phyloP scores from a whole-genome alignment of 139 green algal species.

The Axilococcus clingmanii region DNA sequence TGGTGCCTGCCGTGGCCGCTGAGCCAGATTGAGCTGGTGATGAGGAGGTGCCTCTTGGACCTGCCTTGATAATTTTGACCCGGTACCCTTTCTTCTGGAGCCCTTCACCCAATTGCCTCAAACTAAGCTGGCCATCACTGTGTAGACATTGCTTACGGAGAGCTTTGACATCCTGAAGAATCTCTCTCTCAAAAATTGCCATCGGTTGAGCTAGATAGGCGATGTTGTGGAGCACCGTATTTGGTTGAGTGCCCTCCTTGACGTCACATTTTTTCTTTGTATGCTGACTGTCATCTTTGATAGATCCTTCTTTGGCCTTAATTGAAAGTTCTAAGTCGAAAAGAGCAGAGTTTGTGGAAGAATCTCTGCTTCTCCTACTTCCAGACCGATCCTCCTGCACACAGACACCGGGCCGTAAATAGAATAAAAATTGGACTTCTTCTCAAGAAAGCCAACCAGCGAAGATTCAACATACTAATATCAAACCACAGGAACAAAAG shows the following conservation, averaged over 20 bases:
- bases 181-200: slow-evolving; percentile 24
- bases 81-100: slow-evolving; percentile 16
- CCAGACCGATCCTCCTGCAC: no score
- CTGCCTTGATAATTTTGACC: background rate
- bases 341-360: slow-evolving; percentile 21
- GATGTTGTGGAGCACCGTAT: slow-evolving; percentile 12
- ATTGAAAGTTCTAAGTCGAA: slow-evolving; percentile 26
- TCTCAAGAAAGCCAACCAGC: no score
- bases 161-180: slow-evolving; percentile 23
- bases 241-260: background rate
- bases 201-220: slow-evolving; percentile 23
- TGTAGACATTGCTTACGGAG: background rate
- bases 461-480: no score
- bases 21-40: slow-evolving; percentile 2
- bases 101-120: slow-evolving; percentile 9
- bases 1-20: background rate
- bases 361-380: no score
- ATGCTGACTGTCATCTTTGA: background rate
- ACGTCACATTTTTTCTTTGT: slow-evolving; percentile 1
- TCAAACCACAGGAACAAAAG: no score
- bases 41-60: background rate
- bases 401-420: no score
- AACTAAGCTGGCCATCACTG: slow-evolving; percentile 6
- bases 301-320: slow-evolving; percentile 1
- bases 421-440: no score